These are phyloP conservation scores for Lipomyces orientalis DNA, from an alignment of 805 yeast genomes.

Conservation along the genomic window DNA sequence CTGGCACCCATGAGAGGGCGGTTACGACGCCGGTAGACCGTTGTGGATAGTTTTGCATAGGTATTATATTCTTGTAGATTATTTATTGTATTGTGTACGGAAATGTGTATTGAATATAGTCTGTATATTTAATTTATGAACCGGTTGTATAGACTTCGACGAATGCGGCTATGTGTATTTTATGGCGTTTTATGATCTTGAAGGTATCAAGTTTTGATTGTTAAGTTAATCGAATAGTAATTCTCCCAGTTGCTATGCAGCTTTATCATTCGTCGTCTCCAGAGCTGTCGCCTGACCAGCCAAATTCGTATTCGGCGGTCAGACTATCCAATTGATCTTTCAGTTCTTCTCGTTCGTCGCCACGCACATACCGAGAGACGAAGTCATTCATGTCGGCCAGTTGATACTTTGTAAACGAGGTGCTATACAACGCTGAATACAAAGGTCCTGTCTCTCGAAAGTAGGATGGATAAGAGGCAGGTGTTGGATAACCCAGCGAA, in stretches of 20 bases:
- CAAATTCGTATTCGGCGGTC: slow-evolving; percentile 56
- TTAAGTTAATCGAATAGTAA: neutral
- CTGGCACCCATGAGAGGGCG: slow-evolving; percentile 35
- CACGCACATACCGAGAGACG: slow-evolving; percentile 38
- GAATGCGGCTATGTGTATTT: neutral
- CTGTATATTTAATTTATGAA: neutral
- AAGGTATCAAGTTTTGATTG: neutral
- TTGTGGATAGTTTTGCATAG: slow-evolving; percentile 7
- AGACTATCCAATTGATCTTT: slow-evolving; percentile 55
- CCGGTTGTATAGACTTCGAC: neutral
- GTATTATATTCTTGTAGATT: neutral
- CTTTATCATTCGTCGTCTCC: slow-evolving; percentile 8
- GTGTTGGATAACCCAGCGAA: slow-evolving; percentile 7
- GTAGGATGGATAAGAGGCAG: slow-evolving; percentile 9
- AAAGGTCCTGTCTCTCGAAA: neutral
- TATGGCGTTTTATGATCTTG: neutral
- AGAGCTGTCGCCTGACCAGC: slow-evolving; percentile 53
- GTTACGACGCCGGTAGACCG: slow-evolving; percentile 3
- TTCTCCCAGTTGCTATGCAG: neutral
- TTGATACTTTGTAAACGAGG: slow-evolving; percentile 7
- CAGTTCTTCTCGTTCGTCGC: slow-evolving; percentile 61
- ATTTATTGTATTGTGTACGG: neutral
- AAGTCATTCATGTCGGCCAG: slow-evolving; percentile 12
- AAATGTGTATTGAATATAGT: neutral
- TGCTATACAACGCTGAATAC: neutral